Base-by-base conservation (phyloP, 805 yeast genomes). In the Ogataea parapolymorpha region DNA sequence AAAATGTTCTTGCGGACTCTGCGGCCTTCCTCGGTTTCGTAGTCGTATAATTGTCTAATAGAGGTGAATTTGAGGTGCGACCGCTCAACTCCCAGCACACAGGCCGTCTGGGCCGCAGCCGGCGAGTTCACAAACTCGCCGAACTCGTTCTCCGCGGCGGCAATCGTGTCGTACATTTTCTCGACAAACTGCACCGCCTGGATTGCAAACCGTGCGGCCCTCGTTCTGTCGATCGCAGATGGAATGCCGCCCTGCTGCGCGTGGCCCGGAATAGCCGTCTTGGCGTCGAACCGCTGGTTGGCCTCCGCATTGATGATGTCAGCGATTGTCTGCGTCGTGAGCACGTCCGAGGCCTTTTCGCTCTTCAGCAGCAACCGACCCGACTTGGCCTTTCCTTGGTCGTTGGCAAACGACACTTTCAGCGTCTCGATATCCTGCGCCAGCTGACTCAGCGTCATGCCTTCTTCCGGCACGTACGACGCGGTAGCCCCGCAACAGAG, bases 1-100 rank as follows among this genome's bases (percentile, higher is more conserved):
- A 85, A 88, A 36, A 89, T 82, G 43, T 71, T 67, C 71, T 86
- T 89, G 55, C 98, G 95, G 77, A 93, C 82, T 72, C 99, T 83
- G 63, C 71, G 77, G 16, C 66, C 71, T 26, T 85, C 62, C 53
- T 86, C 88, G 13, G 98, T 88, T 66, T 93, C 98, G 59, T 70
- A 82, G 59, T 90, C 95, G 66, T 85, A 90, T 50, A 91, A 72
- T 45, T 74, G 76, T 60, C 85, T 75, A 42, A 93, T 75, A 8
- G 93, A 71, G 9, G 86, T 74, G 69, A 85, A 89, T 44, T 65
- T 76, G 56, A 91, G 70, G 56, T 83, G 86, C 11, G 95, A 80
- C 35, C 86, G 78, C 59, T 79, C 77, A 47, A 89, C 77, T 55
- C 98, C 97, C 47, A 91, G 66, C 17, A 91, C 95, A 28, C 84